Base-by-base conservation (phyloP, 2,329 filamentous ascomycete species). In the Coniochaeta hoffmannii region DNA sequence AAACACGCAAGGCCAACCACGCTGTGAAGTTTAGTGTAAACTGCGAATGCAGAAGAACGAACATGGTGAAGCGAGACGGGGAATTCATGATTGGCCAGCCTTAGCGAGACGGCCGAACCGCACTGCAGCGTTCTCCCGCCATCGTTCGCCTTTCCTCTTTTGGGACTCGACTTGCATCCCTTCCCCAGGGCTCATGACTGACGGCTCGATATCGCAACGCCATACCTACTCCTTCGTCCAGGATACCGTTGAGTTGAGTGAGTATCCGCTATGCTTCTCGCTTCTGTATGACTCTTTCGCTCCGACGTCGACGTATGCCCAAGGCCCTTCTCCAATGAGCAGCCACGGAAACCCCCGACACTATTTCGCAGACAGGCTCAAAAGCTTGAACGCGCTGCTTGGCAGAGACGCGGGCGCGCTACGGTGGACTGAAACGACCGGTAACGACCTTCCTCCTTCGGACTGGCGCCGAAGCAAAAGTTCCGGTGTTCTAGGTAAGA, bases 1-100 rank as follows among this genome's bases (percentile, higher is more conserved):
- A 22, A 41, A 17, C n/a, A 41, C 36, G 36, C 36, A 9, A 41
- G 36, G 36, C 36, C 3, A n/a, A n/a, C n/a, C n/a, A 41, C 22
- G 9, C 36, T 22, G n/a, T 51, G 19, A 36, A 36, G 50, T 52
- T n/a, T n/a, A n/a, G n/a, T n/a, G n/a, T 15, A 17, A 35, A 36
- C 19, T 36, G 50, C 30, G 36, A 5, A 46, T 46, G 38, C 38
- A 44, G 22, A 44, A 24, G 51, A 41, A n/a, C n/a, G 4, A 17
- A 54, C 60, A 60, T 50, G 60, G 57, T 59, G 56, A 69, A 70
- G 69, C 69, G 69, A 71, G 64, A 55, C 63, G 60, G 65, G 46
- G 52, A 57, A 58, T 58, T 60, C 55, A 55, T 69, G 66, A 71
- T 71, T 71, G 69, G 69, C 56, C 58, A 56, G 54, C 38, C 44